A percentile compares a stretch with the other conserved stretches of the same genome.
phyloP scores from a whole-genome alignment of 202 grass and related monocot genomes.

The Panicum virgatum region DNA sequence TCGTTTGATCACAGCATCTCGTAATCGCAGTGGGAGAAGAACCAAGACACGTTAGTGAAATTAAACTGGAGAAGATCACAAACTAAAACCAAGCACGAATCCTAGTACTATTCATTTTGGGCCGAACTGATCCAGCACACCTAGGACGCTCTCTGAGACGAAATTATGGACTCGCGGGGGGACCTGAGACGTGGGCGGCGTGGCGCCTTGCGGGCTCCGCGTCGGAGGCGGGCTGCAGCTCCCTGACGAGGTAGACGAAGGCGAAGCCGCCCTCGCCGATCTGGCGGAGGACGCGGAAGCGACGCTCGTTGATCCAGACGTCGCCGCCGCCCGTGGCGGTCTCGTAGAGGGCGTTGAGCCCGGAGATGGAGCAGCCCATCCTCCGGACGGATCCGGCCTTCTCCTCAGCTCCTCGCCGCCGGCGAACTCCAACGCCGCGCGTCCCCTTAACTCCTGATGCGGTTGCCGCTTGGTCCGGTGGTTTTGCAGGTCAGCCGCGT shows the following conservation, averaged over 20 bases:
- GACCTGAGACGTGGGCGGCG: no score
- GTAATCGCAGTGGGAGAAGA: neutral
- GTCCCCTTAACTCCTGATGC: neutral
- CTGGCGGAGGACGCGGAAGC: constrained; percentile 87
- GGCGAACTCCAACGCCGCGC: constrained; percentile 13
- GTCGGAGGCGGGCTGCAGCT: constrained; percentile 43
- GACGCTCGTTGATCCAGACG: constrained; percentile 97
- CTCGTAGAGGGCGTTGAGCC: constrained; percentile 88
- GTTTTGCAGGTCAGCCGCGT: constrained; percentile 6
- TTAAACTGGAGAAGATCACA: neutral
- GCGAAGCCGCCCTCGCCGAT: constrained; percentile 97
- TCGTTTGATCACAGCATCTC: neutral
- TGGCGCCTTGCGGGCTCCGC: neutral
- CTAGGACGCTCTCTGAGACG: no score
- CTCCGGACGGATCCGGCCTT: neutral
- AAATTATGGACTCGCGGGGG: no score
- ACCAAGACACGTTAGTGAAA: neutral
- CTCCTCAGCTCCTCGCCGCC: constrained; percentile 1
- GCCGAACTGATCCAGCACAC: no score
- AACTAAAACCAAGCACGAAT: neutral
- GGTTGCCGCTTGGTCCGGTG: constrained; percentile 23
- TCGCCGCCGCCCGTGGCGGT: constrained; percentile 75
- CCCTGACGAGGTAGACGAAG: constrained; percentile 96
- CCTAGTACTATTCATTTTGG: neutral
- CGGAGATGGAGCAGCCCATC: constrained; percentile 98